Base-by-base conservation (phyloP, 371 early-diverging fungal species). In the Mucor lusitanicus region DNA sequence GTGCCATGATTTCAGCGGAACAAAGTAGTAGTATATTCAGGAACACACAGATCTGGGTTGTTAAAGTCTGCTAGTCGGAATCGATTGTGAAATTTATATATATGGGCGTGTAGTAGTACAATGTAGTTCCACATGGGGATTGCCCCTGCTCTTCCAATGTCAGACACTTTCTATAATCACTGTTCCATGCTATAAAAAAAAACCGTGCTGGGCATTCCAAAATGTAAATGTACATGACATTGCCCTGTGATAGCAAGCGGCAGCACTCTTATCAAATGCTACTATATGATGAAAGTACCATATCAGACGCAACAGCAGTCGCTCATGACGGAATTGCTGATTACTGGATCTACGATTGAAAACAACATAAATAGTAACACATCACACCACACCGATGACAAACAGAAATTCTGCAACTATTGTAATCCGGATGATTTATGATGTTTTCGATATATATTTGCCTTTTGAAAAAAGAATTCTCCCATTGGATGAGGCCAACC, bases 401-500 rank as follows among this genome's bases (percentile, higher is more conserved):
- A 37, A 13, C 37, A n/a, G 6, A 12, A 40, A 17, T 40, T 40
- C 40, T 15, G 40, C 40, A 40, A 6, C 13, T 6, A 35, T 27
- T 27, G 11, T 28, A 40, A 40, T 27, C 3, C 54, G 54, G 54
- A 54, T 53, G 9, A 25, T 25, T 53, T 53, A 21, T 21, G 27
- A 15, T 28, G 25, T 3, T 46, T 46, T 46, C 19, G 13, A 8
- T 32, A 17, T 32, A 32, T 56, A 56, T 56, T 30, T 32, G 33
- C 30, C 33, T 32, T 56, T 4, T 8, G 3, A 7, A 46, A n/a
- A n/a, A 61, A 44, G 48, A 61, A 61, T 48, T 61, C 61, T 61
- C 62, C 62, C 62, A 62, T 62, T 62, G 62, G 62, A 62, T 33
- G 6, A 48, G 23, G 28, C 21, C n/a, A 56, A 32, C 30, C 6